These are phyloP conservation scores for Botryosphaeria agaves DNA, from an alignment of 2,329 filamentous ascomycete species.

Conservation along the genomic window DNA sequence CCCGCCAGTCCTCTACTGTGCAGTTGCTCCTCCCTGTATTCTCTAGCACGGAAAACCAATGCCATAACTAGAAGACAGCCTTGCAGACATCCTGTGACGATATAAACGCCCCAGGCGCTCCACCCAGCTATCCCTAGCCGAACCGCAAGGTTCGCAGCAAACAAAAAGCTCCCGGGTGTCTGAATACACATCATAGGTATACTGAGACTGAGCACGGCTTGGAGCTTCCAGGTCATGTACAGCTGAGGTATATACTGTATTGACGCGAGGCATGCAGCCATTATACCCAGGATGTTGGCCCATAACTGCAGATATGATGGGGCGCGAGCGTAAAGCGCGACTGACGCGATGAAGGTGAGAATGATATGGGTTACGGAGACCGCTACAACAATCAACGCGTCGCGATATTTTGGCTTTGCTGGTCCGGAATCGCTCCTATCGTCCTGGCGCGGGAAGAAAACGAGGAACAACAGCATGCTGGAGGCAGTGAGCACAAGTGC, in stretches of 20 bases:
- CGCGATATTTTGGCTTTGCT: conserved; percentile 14
- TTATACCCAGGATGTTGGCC: conserved; percentile 73
- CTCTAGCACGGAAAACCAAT: conserved; percentile 52
- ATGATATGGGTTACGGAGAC: conserved; percentile 61
- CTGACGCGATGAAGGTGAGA: conserved; percentile 43
- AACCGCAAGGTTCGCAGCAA: conserved; percentile 56
- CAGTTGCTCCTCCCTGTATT: conserved; percentile 12
- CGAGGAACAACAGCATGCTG: conserved; percentile 81
- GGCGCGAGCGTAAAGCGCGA: conserved; percentile 45
- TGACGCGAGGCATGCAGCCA: conserved; percentile 59
- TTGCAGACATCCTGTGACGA: conserved; percentile 74
- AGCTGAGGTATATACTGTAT: conserved; percentile 95
- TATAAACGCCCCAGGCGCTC: conserved; percentile 89
- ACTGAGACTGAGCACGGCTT: conserved; percentile 77
- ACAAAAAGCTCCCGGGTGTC: conserved; percentile 81
- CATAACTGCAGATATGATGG: conserved; percentile 52
- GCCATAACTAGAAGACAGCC: conserved; percentile 66
- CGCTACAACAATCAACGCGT: conserved; percentile 54
- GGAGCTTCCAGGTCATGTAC: conserved; percentile 70
- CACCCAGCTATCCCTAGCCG: conserved; percentile 70
- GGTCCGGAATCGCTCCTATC: not conserved
- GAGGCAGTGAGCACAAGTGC: conserved; percentile 1
- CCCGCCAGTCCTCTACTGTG: conserved; percentile 4
- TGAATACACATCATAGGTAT: conserved; percentile 98
- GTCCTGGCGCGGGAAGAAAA: conserved; percentile 60